Base-by-base conservation (phyloP, 78 protist genomes). In the Dictyostelium capitatum region DNA sequence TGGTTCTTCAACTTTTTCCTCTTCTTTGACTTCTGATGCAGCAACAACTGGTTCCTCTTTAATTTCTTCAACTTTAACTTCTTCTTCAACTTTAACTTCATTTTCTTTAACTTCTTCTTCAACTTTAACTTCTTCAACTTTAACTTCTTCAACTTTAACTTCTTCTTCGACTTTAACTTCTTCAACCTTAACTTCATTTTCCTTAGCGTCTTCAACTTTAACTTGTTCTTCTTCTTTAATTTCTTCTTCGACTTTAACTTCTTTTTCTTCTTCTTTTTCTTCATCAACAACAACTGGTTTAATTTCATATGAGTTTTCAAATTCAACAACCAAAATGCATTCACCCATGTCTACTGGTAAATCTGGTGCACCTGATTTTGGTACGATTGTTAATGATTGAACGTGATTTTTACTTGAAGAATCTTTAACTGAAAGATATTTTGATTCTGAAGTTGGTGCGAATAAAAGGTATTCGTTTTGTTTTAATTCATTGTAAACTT, bases 1-100 rank as follows among this genome's bases (percentile, higher is more conserved):
- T 11, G 8, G 15, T 62, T 62, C 37, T 57, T 57, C 53, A 20
- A 28, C 80, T 46, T 73, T 46, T 37, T n/a, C 56, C 46, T 62
- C 70, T 23, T 62, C 30, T 37, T 37, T 46, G 1, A 4, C 75
- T 67, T 37, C 19, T 28, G 30, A 3, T 3, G 70, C 0, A 37
- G 2, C 43, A 37, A 37, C 43, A 37, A 37, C 43, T 67, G 75
- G 53, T 37, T 37, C 46, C 15, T 46, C 12, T 19, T 62, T 19
- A 7, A 17, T 19, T 62, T 62, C 28, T 73, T 73, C 79, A 43
- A 41, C 79, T 41, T 28, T 28, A 6, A 11, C 37, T 70, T 37
- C 15, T 43, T 70, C 79, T n/a, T 72, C 79, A 12, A 25, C 79
- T n/a, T 46, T 72, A 17, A n/a, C 80, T 73, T 73, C 41, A n/a